These are phyloP conservation scores for Dictyostelium discoideum DNA, from an alignment of 78 protist genomes.

Conservation along the genomic window dicty_2.7 NC_007089.4:179001-179500, in stretches of 20 bases:
- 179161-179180: neutral
- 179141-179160: too few relatives aligned
- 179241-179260: neutral
- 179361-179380: neutral
- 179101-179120: conserved; percentile 42
- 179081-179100: conserved; percentile 47
- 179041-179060: neutral
- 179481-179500: too few relatives aligned
- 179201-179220: neutral
- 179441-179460: too few relatives aligned
- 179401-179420: too few relatives aligned
- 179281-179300: neutral
- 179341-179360: neutral
- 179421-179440: too few relatives aligned
- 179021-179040: conserved; percentile 38
- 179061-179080: conserved; percentile 54
- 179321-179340: too few relatives aligned
- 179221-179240: neutral
- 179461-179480: too few relatives aligned
- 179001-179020: conserved; percentile 21
- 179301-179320: neutral
- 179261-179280: conserved; percentile 15
- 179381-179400: too few relatives aligned
- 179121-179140: too few relatives aligned
- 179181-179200: neutral